Base-by-base conservation (phyloP, 2,329 filamentous ascomycete genomes). In the Aspergillus sp. region DNA sequence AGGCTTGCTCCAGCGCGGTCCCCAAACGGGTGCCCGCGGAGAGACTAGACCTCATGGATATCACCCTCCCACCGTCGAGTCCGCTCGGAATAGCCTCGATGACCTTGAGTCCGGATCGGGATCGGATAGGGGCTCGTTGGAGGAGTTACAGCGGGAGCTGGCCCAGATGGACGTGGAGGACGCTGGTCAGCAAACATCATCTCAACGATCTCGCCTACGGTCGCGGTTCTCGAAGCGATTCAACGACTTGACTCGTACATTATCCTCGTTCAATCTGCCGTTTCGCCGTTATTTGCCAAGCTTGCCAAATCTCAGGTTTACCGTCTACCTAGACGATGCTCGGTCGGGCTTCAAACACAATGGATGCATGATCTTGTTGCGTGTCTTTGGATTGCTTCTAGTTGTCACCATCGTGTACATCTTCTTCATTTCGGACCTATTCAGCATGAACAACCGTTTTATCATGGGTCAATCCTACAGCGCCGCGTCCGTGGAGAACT, bases 161-260 rank as follows among this genome's bases (percentile, higher is more conserved):
- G 87, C 96, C 72, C 90, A 97, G 83, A 88, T 96, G 84, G 92
- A 96, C 67, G 86, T 96, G 44, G 85, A 92, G 69, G 92, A 96
- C 67, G 86, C 87, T 17, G 74, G 62, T 56, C 70, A 71, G 57
- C 66, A 72, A 17, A 68, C 66, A 13, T 68, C 66, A 15, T 68
- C 58, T 38, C 68, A 61, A 36, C 75, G 75, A 62, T 75, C 79
- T 27, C 74, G 76, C 49, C 71, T 84, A 66, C 74, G 80, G 58
- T 75, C 75, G 63, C 80, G 79, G 58, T 81, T 86, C 66, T 84
- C 83, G 38, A 87, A 87, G 69, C 82, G 81, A 48, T 79, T 87
- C 67, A 82, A 81, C 62, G 82, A 76, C 66, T 73, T 88, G 62
- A 83, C 81, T 53, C 82, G 82, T 61, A 84, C 83, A 6, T 76